Evolutionary conservation across 2,329 filamentous ascomycete species (phyloP).

Genomic region (Didymella segeticola): DNA sequence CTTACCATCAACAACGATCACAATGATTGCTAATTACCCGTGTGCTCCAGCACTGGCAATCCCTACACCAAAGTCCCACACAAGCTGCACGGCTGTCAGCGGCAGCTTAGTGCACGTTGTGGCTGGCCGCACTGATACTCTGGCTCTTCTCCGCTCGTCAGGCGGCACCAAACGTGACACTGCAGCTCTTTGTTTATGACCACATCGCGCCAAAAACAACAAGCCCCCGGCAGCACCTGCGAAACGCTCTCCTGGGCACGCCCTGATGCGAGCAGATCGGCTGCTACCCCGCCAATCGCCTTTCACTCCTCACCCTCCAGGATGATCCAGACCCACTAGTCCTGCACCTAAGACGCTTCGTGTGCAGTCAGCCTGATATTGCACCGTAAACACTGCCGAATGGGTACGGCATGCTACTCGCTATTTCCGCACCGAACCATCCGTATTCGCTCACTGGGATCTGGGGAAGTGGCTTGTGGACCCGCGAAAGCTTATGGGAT

Average conservation of each 20-base stretch:
- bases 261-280: conserved; percentile 11
- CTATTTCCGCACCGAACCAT: conserved; percentile 14
- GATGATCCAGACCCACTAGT: conserved; percentile 8
- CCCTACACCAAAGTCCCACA: not conserved
- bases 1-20: conserved; percentile 8
- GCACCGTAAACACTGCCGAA: conserved; percentile 9
- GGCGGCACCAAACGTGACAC: conserved; percentile 16
- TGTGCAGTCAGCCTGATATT: conserved; percentile 2
- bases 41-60: conserved; percentile 2
- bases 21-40: no score
- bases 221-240: conserved; percentile 12
- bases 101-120: conserved; percentile 12
- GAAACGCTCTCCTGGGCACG: conserved; percentile 7
- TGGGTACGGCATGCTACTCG: not conserved
- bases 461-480: conserved; percentile 19
- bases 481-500: conserved; percentile 8
- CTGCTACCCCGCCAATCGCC: conserved; percentile 8
- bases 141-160: conserved; percentile 10
- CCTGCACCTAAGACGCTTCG: conserved; percentile 7
- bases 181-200: conserved; percentile 14
- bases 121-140: conserved; percentile 3
- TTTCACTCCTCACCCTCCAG: conserved; percentile 3
- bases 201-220: conserved; percentile 4
- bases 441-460: conserved; percentile 6
- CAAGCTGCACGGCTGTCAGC: conserved; percentile 6